Conservation (phyloP, 805 yeast species). For the Kuraishia cidri region DNA sequence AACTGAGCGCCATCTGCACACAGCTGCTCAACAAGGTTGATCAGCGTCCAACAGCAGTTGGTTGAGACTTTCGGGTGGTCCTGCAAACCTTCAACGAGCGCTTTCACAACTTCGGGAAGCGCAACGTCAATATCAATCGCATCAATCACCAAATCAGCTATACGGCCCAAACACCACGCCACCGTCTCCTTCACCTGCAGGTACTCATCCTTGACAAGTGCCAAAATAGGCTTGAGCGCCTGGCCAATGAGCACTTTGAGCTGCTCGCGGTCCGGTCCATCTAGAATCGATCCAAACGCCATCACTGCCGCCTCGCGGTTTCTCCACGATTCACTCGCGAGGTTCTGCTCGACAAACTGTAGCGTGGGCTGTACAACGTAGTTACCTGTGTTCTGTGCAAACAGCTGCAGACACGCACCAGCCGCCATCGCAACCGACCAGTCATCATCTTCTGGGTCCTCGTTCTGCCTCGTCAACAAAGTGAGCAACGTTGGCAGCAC, state of each 20-base stretch:
- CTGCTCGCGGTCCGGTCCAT: conserved; percentile 80
- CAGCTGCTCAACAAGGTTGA: conserved; percentile 83
- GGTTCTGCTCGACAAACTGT: conserved; percentile 71
- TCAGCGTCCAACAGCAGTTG: conserved; percentile 97
- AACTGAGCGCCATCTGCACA: conserved; percentile 38
- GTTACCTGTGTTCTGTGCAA: conserved; percentile 85
- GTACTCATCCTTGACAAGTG: conserved; percentile 62
- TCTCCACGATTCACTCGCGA: conserved; percentile 64
- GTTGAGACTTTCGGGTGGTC: conserved; percentile 92
- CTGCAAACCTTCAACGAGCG: conserved; percentile 70
- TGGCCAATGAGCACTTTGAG: conserved; percentile 62
- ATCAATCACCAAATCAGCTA: conserved; percentile 77
- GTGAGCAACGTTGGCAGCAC: conserved; percentile 81
- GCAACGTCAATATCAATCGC: conserved; percentile 61
- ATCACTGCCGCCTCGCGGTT: conserved; percentile 94
- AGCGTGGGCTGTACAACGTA: conserved; percentile 81
- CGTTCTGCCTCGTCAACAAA: conserved; percentile 81
- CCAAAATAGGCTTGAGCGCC: conserved; percentile 75
- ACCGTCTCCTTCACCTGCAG: conserved; percentile 93
- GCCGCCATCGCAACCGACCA: conserved; percentile 99
- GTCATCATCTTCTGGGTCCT: conserved; percentile 89
- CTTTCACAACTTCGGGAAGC: conserved; percentile 64
- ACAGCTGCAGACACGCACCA: conserved; percentile 90
- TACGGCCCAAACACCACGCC: conserved; percentile 97
- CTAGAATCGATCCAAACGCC: conserved; percentile 97